phyloP scores from a whole-genome alignment of 75 land plant species.

The Gnetum montanum region DNA sequence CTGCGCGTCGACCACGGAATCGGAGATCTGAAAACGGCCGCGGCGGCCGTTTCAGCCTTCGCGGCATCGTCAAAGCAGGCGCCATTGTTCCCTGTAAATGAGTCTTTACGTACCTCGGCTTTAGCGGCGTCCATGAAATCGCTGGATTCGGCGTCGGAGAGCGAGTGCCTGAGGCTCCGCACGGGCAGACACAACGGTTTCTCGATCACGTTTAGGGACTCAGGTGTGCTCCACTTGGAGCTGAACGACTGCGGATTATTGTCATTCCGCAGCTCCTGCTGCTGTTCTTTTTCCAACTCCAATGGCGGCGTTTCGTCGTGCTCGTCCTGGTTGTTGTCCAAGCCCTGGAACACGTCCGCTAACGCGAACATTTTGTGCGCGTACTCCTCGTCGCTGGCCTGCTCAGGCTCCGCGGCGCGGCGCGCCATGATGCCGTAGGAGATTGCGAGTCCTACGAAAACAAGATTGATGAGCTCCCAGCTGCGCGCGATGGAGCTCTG shows the following conservation, averaged over 20 bases:
- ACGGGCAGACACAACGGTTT: conserved; percentile 32
- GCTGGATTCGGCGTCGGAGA: neutral
- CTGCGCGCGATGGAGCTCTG: conserved; percentile 15
- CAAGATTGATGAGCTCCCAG: conserved; percentile 49
- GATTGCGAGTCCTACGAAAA: conserved; percentile 40
- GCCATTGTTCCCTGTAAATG: neutral
- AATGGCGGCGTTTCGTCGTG: too few relatives aligned
- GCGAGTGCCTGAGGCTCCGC: conserved; percentile 23
- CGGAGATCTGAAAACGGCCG: conserved; percentile 1
- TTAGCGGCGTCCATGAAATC: neutral
- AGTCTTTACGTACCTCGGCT: too few relatives aligned
- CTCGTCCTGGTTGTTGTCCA: conserved; percentile 6
- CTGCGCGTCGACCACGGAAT: conserved; percentile 2
- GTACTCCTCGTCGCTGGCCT: conserved; percentile 11
- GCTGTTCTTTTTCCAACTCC: too few relatives aligned
- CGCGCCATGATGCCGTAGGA: conserved; percentile 48
- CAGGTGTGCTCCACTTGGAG: conserved; percentile 13
- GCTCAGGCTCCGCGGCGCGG: conserved; percentile 6
- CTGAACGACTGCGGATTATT: conserved; percentile 21
- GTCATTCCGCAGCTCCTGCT: neutral
- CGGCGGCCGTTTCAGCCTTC: neutral
- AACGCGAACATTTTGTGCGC: conserved; percentile 22
- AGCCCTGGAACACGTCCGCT: conserved; percentile 30
- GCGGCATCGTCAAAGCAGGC: neutral
- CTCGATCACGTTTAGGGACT: conserved; percentile 7